These are phyloP conservation scores for Somion occarium DNA, from an alignment of 1,284 basidiomycete species.

Conservation along the genomic window DNA sequence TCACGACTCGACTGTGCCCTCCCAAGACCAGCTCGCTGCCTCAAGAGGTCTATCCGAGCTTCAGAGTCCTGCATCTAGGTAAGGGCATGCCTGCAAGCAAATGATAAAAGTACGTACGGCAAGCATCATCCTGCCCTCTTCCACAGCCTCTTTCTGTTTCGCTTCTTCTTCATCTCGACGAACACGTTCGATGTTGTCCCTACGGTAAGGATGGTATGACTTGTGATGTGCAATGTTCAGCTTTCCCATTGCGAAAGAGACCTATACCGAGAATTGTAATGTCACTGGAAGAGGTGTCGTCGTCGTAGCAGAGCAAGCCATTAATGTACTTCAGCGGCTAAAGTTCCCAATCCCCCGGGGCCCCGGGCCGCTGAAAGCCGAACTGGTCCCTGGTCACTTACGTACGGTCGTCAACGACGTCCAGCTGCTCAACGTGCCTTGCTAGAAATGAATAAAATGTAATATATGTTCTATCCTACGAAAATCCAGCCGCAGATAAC, in stretches of 20 bases:
- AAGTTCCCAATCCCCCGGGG: too few relatives aligned
- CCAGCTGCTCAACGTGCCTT: too few relatives aligned
- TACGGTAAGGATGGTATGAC: slow-evolving; percentile 81
- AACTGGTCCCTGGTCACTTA: too few relatives aligned
- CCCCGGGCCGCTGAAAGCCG: too few relatives aligned
- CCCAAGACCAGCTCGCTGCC: slow-evolving; percentile 49
- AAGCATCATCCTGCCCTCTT: slow-evolving; percentile 66
- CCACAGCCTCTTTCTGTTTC: slow-evolving; percentile 53
- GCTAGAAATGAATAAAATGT: too few relatives aligned
- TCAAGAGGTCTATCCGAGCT: slow-evolving; percentile 64
- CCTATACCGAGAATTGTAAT: too few relatives aligned
- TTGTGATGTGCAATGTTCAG: slow-evolving; percentile 88
- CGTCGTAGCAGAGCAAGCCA: too few relatives aligned
- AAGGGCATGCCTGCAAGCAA: neutral
- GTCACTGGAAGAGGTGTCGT: too few relatives aligned
- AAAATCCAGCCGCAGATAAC: too few relatives aligned
- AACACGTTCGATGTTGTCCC: slow-evolving; percentile 81
- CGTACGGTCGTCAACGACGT: too few relatives aligned
- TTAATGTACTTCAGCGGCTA: too few relatives aligned
- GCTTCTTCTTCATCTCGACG: slow-evolving; percentile 78
- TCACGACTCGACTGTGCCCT: slow-evolving; percentile 36
- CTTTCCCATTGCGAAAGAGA: slow-evolving; percentile 66
- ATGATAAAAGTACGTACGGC: slow-evolving; percentile 45
- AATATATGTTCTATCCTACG: too few relatives aligned
- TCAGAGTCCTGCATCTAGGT: slow-evolving; percentile 62